Evolutionary conservation across 257 asterid species (phyloP).

Genomic region (Fraxinus anomala): DNA sequence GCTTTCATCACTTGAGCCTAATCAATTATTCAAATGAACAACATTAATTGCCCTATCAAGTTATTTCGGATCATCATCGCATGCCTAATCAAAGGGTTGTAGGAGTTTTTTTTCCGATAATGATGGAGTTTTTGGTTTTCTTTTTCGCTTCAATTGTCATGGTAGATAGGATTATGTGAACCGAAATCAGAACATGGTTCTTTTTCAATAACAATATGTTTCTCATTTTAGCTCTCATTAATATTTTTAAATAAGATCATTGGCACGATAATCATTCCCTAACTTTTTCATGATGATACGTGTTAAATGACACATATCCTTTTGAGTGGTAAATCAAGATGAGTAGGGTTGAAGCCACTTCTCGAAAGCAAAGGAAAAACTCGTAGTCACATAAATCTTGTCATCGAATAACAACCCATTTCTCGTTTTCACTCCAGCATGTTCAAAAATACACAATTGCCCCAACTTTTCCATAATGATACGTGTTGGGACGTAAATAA

Average conservation of each 20-base stretch:
- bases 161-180: not conserved
- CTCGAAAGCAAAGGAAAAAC: not conserved
- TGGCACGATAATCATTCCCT: not conserved
- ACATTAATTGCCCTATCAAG: constrained; percentile 17
- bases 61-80: not conserved
- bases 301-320: not conserved
- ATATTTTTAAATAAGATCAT: not conserved
- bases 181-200: not conserved
- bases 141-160: not conserved
- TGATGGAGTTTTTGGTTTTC: not conserved
- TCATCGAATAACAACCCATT: not conserved
- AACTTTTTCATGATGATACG: not conserved
- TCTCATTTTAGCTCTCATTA: not conserved
- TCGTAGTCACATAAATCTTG: too few species aligned
- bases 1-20: not conserved
- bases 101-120: not conserved
- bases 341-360: constrained; percentile 36
- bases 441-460: not conserved
- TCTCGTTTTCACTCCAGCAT: not conserved
- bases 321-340: constrained; percentile 9
- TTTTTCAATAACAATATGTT: not conserved
- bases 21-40: constrained; percentile 12
- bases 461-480: not conserved
- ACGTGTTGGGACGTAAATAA: not conserved
- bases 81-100: not conserved